Conservation (phyloP, 495 filamentous ascomycete genomes). For the Echria macrotheca region DNA sequence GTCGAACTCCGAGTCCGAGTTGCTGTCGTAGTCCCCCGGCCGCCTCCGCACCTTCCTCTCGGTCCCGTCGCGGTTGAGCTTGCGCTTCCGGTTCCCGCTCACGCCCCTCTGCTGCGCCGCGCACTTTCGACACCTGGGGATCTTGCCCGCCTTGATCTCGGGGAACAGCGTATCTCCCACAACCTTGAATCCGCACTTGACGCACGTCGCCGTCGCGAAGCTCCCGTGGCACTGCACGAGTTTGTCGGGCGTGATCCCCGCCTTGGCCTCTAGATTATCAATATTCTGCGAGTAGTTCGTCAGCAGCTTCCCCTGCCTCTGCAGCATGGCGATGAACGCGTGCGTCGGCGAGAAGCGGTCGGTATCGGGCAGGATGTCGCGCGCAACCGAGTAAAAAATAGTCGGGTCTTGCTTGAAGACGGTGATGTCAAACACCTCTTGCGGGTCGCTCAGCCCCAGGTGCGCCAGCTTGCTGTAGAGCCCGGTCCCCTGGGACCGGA, state of each 20-base stretch:
- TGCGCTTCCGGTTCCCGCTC: constrained; percentile 58
- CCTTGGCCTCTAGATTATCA: constrained; percentile 88
- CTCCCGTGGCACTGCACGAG: constrained; percentile 95
- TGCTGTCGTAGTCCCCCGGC: constrained; percentile 56
- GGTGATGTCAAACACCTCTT: constrained; percentile 90
- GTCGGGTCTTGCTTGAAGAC: constrained; percentile 80
- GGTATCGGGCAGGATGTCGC: constrained; percentile 77
- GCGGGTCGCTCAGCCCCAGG: constrained; percentile 68
- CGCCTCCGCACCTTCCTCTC: constrained; percentile 56
- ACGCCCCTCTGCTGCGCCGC: constrained; percentile 42
- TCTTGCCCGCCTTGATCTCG: constrained; percentile 68
- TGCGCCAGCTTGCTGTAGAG: constrained; percentile 81
- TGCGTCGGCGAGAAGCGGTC: constrained; percentile 80
- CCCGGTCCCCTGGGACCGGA: constrained; percentile 76
- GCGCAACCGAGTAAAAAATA: constrained; percentile 89
- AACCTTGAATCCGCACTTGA: constrained; percentile 75
- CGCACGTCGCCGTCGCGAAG: constrained; percentile 86
- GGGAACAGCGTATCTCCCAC: constrained; percentile 69
- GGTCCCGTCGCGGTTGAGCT: constrained; percentile 59
- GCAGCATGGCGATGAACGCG: constrained; percentile 90
- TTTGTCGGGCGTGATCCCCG: constrained; percentile 76
- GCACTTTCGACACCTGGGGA: constrained; percentile 61
- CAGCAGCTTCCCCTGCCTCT: constrained; percentile 81
- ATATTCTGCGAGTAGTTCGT: constrained; percentile 99
- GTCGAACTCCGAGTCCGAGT: constrained; percentile 65